Conservation (phyloP, 805 yeast species). For the Cyberlindnera xishuangbannaensis region DNA sequence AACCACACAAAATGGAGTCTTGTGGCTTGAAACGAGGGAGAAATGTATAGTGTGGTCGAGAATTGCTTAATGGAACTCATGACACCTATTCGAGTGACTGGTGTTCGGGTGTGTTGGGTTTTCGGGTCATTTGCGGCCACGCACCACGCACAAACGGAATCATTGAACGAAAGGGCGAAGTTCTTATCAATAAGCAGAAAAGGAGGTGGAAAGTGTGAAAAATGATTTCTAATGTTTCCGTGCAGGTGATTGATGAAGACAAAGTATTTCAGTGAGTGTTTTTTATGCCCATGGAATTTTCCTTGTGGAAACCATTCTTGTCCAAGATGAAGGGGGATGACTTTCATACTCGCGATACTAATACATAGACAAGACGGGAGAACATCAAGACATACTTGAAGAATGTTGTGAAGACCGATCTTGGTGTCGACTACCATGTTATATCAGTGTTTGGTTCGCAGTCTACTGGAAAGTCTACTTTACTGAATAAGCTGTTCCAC, state of each 20-base stretch:
- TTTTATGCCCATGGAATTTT: not conserved
- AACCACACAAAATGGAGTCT: no score
- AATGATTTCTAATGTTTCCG: constrained; percentile 32
- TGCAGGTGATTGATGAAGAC: constrained; percentile 49
- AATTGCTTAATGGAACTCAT: no score
- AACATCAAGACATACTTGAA: constrained; percentile 23
- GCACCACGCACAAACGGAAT: no score
- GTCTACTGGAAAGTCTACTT: constrained; percentile 92
- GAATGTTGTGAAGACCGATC: constrained; percentile 33
- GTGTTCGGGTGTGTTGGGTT: no score
- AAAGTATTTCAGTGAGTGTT: constrained; percentile 37
- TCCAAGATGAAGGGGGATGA: not conserved
- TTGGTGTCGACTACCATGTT: constrained; percentile 76
- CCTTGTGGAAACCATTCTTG: no score
- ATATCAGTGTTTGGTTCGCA: constrained; percentile 97
- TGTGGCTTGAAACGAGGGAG: no score
- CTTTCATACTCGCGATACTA: not conserved
- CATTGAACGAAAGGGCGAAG: no score
- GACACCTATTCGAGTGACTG: no score
- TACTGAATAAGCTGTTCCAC: constrained; percentile 78
- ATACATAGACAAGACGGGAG: constrained; percentile 3
- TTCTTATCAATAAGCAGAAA: no score
- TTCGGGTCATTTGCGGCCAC: no score
- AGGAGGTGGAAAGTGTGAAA: no score
- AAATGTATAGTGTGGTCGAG: no score